phyloP scores from a whole-genome alignment of 2,329 filamentous ascomycete genomes.

The Blastomyces gilchristii region DNA sequence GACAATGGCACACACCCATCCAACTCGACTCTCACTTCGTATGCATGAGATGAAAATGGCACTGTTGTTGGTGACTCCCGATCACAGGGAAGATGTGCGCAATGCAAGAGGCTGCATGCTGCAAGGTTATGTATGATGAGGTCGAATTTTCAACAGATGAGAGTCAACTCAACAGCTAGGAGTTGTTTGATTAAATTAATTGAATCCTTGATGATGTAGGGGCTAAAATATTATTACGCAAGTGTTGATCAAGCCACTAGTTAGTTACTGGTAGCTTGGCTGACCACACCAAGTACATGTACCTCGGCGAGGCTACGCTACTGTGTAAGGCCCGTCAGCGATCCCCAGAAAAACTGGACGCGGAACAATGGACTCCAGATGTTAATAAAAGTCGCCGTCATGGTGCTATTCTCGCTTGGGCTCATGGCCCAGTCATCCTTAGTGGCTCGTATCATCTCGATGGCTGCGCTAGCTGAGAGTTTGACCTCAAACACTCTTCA shows the following conservation, averaged over 20 bases:
- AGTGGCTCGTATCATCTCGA: neutral
- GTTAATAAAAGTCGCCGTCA: neutral
- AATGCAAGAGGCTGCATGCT: neutral
- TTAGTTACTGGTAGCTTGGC: too few relatives aligned
- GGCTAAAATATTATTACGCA: neutral
- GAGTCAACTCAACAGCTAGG: neutral
- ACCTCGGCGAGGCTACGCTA: neutral
- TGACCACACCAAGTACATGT: too few relatives aligned
- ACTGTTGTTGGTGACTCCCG: neutral
- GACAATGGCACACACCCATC: neutral
- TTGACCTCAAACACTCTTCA: neutral
- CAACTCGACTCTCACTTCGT: too few relatives aligned
- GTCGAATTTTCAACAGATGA: neutral
- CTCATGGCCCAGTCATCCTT: neutral
- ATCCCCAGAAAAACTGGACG: neutral
- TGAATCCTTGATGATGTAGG: neutral
- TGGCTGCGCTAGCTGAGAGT: neutral
- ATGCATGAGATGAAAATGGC: neutral
- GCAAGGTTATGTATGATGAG: neutral
- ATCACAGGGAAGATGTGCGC: neutral
- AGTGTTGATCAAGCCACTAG: neutral
- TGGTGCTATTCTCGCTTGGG: neutral
- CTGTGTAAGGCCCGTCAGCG: neutral
- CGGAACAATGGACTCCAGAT: neutral
- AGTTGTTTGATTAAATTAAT: neutral